Evolutionary conservation across 2,329 filamentous ascomycete genomes (phyloP).

Genomic region (Knoxdaviesia proteae): DNA sequence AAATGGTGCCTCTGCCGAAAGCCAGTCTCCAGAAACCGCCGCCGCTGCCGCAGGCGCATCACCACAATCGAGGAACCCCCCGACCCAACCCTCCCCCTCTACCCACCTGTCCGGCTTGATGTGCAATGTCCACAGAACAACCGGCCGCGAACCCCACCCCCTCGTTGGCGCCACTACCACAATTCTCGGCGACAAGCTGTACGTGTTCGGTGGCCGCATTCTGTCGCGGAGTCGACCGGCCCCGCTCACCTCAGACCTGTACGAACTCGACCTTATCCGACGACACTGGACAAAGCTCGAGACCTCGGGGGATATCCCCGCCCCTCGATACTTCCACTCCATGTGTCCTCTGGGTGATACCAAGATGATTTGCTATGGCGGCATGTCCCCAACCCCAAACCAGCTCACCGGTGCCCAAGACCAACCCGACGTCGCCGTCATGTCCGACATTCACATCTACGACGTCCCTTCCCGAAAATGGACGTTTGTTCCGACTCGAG

Average conservation of each 20-base stretch:
- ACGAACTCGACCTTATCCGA: constrained; percentile 77
- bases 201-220: constrained; percentile 84
- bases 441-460: constrained; percentile 95
- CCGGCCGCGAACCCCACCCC: constrained; percentile 74
- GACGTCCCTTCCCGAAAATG: constrained; percentile 67
- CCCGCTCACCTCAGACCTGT: constrained; percentile 72
- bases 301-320: constrained; percentile 64
- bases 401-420: constrained; percentile 19
- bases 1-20: too few species aligned
- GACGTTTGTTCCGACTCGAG: constrained; percentile 63
- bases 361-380: constrained; percentile 93
- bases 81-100: constrained; percentile 25
- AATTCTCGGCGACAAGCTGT: constrained; percentile 83
- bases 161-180: constrained; percentile 91
- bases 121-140: constrained; percentile 65
- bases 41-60: neutral
- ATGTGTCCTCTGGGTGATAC: constrained; percentile 85
- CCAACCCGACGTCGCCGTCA: constrained; percentile 77
- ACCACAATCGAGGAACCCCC: constrained; percentile 6
- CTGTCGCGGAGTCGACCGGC: constrained; percentile 63
- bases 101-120: constrained; percentile 44
- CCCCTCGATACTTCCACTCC: constrained; percentile 90
- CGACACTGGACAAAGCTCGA: constrained; percentile 89
- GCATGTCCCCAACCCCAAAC: constrained; percentile 67
- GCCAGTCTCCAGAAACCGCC: too few species aligned